Evolutionary conservation across 2,329 filamentous ascomycete genomes (phyloP), one percentile per base, ranked within the genome.

Genomic region (Acrocalymma vagum): DNA sequence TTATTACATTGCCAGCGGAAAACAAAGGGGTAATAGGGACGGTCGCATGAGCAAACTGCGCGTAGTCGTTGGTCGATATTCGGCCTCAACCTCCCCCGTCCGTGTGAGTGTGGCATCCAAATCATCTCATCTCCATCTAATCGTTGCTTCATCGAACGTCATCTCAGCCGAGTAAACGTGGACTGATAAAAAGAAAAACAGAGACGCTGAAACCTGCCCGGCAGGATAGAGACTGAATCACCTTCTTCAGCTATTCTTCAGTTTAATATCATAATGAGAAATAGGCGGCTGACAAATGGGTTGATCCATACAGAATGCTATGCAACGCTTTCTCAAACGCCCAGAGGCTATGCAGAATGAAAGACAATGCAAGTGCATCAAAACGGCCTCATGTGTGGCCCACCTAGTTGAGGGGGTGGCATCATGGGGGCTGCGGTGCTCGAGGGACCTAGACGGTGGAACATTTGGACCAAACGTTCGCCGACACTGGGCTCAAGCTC

Each of bases 401-500:
- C 51, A 24, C 56, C 54, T 15, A 57, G 44, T 26, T 53, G 48
- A n/a, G 32, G 44, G 26, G 56, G 53, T 43, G 42, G 41, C 50
- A 55, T 50, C 45, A 55, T 44, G 9, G 59, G 47, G 15, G 42
- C 47, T 20, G 48, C 51, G 24, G 60, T 48, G 33, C 45, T 58
- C 6, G 60, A 48, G 26, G 63, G 62, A n/a, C 63, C 65, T 18
- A 66, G 42, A 11, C 64, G 60, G 47, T 67, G 86, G 69, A 97
- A 96, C 59, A 96, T 80, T 29, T 85, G 84, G 48, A 95, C 78
- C 38, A 97, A 74, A 57, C 83, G 83, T 57, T 84, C 83, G 5
- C 92, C 93, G 28, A 95, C 82, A 20, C 78, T 82, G 18, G 92
- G 88, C 69, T 97, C 93, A 37, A 97, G 76, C 68, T 97, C 93